Percentiles rank a stretch among this genome's conserved stretches.
Evolutionary conservation across 495 filamentous ascomycete genomes (phyloP).

Genomic region (Neurospora sp.): DNA sequence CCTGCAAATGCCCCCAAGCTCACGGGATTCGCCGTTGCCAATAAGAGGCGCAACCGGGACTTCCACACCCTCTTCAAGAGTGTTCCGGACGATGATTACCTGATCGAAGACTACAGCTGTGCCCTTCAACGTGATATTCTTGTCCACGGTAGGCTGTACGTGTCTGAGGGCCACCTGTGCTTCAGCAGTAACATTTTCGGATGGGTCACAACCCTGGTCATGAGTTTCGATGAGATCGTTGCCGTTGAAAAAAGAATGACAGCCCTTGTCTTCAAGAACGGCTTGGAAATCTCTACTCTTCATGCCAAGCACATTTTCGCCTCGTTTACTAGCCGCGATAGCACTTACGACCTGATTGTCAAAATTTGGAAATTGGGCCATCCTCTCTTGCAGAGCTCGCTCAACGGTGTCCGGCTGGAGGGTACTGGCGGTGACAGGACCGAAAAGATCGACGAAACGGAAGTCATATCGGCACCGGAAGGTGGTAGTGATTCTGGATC

Average conservation of each 20-base stretch:
- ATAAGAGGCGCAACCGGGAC: slow-evolving; percentile 89
- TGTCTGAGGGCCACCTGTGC: slow-evolving; percentile 95
- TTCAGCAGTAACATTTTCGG: slow-evolving; percentile 98
- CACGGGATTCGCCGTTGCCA: slow-evolving; percentile 93
- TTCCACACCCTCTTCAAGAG: slow-evolving; percentile 91
- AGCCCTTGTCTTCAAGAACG: slow-evolving; percentile 92
- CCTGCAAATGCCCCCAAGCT: slow-evolving; percentile 54
- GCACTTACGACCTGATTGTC: slow-evolving; percentile 92
- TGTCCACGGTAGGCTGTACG: slow-evolving; percentile 84
- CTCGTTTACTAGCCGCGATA: slow-evolving; percentile 86
- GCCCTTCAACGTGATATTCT: slow-evolving; percentile 94
- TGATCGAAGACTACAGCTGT: slow-evolving; percentile 98
- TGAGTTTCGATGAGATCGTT: slow-evolving; percentile 96
- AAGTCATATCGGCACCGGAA: slow-evolving; percentile 23
- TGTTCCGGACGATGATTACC: slow-evolving; percentile 93
- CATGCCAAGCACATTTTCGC: slow-evolving; percentile 94
- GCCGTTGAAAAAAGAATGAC: slow-evolving; percentile 95
- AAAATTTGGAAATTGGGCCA: slow-evolving; percentile 98
- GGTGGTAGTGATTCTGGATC: slow-evolving; percentile 39
- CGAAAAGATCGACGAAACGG: slow-evolving; percentile 57
- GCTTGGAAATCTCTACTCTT: slow-evolving; percentile 89
- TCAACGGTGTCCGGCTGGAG: slow-evolving; percentile 75
- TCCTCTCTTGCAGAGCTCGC: slow-evolving; percentile 74
- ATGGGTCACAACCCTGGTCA: slow-evolving; percentile 93
- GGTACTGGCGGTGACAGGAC: slow-evolving; percentile 80